Base-by-base conservation (phyloP, 345 rosid genomes). In the Durio zibethinus region DNA sequence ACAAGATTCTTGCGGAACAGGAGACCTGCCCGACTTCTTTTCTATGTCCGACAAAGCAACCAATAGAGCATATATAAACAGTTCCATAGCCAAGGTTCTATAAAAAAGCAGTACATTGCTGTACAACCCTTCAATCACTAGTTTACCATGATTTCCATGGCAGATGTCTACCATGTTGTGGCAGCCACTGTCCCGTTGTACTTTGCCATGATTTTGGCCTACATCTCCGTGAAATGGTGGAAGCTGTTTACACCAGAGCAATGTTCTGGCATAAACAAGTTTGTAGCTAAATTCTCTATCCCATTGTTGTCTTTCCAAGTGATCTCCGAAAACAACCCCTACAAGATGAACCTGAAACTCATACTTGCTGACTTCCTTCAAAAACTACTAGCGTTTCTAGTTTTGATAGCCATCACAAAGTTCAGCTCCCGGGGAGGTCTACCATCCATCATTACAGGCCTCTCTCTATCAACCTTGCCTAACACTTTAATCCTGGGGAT, bases 401-500 rank as follows among this genome's bases (percentile, higher is more conserved):
- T 83, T 0, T 65, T 93, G 16, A 79, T 75, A 16, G 84, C 47
- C 42, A 61, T 88, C 79, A 65, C 85, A 29, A 90, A 80, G 69
- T 74, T 90, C 76, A 87, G 86, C 83, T 80, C 88, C 23, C 80
- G 89, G 23, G 90, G 90, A 0, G 83, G 88, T 59, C 59, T 93
- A 48, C 81, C 83, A 78, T 90, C 88, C 88, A 69, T 90, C 82
- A 90, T 95, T 67, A 93, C 89, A 14, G 96, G 94, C 36, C 31
- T 93, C 7, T 92, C 97, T 21, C 83, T 93, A 18, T 84, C 96
- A 10, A 90, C 97, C 18, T 66, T 93, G 45, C 97, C 99, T 5
- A 95, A 95, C 83, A 92, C 97, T 74, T 84, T 93, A 79, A 89
- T 95, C 76, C 81, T 95, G 53, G 99, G 99, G 16, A 92, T 95